These are phyloP conservation scores for Arthroderma sp. DNA, from an alignment of 2,329 filamentous ascomycete species.

Conservation along the genomic window DNA sequence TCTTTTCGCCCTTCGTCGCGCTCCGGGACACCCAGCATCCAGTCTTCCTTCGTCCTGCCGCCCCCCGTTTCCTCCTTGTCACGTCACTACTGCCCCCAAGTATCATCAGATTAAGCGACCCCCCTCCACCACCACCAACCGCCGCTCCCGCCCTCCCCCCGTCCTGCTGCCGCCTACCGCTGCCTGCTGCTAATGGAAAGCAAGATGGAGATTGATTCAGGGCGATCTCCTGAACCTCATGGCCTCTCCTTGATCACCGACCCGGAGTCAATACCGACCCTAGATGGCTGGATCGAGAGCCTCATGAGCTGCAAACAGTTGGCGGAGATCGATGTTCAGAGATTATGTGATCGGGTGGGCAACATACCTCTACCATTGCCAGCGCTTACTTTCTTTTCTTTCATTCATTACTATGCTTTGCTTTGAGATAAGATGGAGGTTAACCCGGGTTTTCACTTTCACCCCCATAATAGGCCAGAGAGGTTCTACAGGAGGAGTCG, in stretches of 20 bases:
- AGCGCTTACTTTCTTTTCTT: conserved; percentile 4
- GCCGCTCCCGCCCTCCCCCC: background rate
- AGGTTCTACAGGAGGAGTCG: conserved; percentile 93
- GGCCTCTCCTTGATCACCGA: conserved; percentile 66
- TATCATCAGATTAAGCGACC: background rate
- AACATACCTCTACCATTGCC: background rate
- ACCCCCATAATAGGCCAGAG: conserved; percentile 56
- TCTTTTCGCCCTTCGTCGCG: too few species aligned
- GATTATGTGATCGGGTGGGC: conserved; percentile 90
- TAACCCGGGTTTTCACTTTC: conserved; percentile 9
- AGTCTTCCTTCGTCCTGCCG: background rate
- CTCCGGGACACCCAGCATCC: background rate
- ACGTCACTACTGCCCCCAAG: background rate
- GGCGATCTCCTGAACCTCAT: conserved; percentile 66
- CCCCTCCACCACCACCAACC: background rate
- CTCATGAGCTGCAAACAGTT: conserved; percentile 99
- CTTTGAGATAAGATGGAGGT: background rate
- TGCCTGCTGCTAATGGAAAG: conserved; percentile 59
- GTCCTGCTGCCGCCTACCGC: background rate
- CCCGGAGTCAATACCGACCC: conserved; percentile 76
- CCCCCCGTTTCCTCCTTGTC: background rate
- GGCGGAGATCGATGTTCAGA: conserved; percentile 84
- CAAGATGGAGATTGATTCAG: conserved; percentile 93
- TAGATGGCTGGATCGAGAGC: conserved; percentile 97
- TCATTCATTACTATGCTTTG: background rate